Base-by-base conservation (phyloP, 2,329 filamentous ascomycete species). In the Phaeoacremonium minimum region DNA sequence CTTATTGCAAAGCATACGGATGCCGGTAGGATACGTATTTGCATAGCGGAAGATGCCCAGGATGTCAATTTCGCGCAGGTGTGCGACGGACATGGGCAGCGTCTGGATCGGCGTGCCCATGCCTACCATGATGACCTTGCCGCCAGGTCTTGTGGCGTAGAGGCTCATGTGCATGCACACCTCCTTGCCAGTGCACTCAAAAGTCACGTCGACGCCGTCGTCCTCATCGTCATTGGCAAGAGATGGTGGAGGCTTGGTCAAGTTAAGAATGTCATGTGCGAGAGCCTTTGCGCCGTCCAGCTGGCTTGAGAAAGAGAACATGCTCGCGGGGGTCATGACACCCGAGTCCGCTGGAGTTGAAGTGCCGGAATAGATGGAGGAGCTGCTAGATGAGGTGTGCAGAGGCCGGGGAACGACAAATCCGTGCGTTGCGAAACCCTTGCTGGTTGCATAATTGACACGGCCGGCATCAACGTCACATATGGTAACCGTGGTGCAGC, bases 101-200 rank as follows among this genome's bases (percentile, higher is more conserved):
- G 83, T 87, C 56, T 88, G 83, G 35, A 87, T 75, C 0, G 85
- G 84, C 5, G 77, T 85, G 26, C 85, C 85, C 85, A 89, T 89
- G 36, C 85, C 85, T 16, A 90, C 83, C 56, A 89, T 80, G 56
- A 89, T 73, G 33, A 88, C 69, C 48, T 81, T 83, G 14, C 85
- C 85, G 17, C 85, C 85, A 0, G 84, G 71, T 40, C 72, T 72
- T 8, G 83, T 81, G 4, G 81, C 81, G 47, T 84, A 88, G 15
- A 89, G 76, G n/a, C 78, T 74, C 2, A 82, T 83, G 54, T 87
- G 84, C 62, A 87, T 80, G 55, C 84, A 87, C 1, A 75, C 70
- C 44, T 85, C 83, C 42, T 87, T 85, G 18, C 85, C 85, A 0
- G 85, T 88, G 53, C 84, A 88, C 58, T 89, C 85, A 45, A 88